phyloP scores from a whole-genome alignment of 306 rosid species.

The Phaseolus lunatus region DNA sequence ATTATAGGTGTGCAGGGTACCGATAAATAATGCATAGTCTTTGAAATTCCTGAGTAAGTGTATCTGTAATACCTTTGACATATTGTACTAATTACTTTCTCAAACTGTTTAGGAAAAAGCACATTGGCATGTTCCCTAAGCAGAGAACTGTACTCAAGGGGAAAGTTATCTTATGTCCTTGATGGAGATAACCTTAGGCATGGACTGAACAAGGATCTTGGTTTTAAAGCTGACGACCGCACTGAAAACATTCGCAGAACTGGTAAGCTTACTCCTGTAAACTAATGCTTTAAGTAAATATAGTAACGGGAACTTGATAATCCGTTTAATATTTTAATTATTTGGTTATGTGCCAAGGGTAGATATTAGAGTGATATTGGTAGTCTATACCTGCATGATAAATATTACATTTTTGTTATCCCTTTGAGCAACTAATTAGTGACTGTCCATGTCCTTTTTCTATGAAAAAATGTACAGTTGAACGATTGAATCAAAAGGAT shows the following conservation, averaged over 20 bases:
- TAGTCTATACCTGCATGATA: constrained; percentile 29
- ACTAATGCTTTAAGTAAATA: constrained; percentile 23
- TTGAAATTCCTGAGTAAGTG: constrained; percentile 14
- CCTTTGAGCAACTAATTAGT: constrained; percentile 34
- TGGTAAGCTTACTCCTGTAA: constrained; percentile 56
- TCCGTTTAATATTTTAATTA: constrained; percentile 5
- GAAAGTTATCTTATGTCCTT: constrained; percentile 78
- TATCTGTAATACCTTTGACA: constrained; percentile 9
- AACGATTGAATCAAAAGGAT: constrained; percentile 23
- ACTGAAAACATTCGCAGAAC: constrained; percentile 87
- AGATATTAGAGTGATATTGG: constrained; percentile 31
- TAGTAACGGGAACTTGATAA: constrained; percentile 7
- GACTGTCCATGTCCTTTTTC: neutral
- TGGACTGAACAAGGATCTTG: constrained; percentile 81
- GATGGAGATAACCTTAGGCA: constrained; percentile 94
- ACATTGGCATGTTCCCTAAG: constrained; percentile 80
- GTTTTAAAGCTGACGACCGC: constrained; percentile 80
- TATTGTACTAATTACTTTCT: constrained; percentile 30
- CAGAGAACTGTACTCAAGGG: constrained; percentile 67
- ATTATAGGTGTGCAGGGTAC: constrained; percentile 1
- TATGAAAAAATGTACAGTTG: neutral
- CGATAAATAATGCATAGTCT: neutral
- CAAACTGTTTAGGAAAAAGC: constrained; percentile 74
- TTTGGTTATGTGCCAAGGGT: constrained; percentile 21
- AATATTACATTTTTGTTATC: constrained; percentile 32